A percentile compares a stretch with the other conserved stretches of the same genome.
These are phyloP conservation scores for Wilcoxina mikolae DNA, from an alignment of 495 filamentous ascomycete genomes.

Conservation along the genomic window DNA sequence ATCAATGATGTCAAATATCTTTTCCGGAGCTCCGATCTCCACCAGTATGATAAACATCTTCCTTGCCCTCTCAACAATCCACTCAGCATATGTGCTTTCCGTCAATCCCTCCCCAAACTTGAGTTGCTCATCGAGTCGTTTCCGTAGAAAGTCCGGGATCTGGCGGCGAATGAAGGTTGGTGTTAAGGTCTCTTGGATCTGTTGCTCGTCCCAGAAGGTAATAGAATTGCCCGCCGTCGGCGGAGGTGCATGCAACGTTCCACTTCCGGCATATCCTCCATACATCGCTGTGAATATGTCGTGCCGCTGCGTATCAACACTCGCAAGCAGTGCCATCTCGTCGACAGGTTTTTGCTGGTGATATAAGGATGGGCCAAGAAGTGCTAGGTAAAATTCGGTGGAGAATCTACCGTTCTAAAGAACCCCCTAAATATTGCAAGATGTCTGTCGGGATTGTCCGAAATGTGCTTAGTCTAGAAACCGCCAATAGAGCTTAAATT, in stretches of 20 bases:
- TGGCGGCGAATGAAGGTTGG: slow-evolving; percentile 16
- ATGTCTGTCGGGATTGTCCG: background rate
- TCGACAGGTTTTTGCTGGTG: background rate
- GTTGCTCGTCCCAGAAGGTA: slow-evolving; percentile 25
- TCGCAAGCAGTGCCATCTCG: background rate
- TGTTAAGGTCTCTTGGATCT: slow-evolving; percentile 20
- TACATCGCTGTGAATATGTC: slow-evolving; percentile 22
- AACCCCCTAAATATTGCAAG: background rate
- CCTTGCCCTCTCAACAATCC: slow-evolving; percentile 67
- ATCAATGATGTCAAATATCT: slow-evolving; percentile 75
- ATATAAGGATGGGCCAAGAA: background rate
- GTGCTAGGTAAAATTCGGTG: background rate
- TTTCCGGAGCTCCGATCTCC: slow-evolving; percentile 64
- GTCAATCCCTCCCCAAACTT: slow-evolving; percentile 80
- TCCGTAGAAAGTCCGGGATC: slow-evolving; percentile 17
- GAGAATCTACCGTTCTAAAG: background rate
- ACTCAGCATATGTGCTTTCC: slow-evolving; percentile 81
- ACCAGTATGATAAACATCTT: slow-evolving; percentile 70
- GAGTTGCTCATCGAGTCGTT: slow-evolving; percentile 51
- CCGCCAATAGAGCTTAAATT: too few relatives aligned
- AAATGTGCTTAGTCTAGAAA: background rate
- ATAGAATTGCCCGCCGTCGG: slow-evolving; percentile 13
- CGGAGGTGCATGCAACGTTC: slow-evolving; percentile 8
- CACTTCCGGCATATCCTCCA: slow-evolving; percentile 19
- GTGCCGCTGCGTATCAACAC: background rate